Evolutionary conservation across 2,329 filamentous ascomycete species (phyloP), one percentile per base, ranked within the genome.

Genomic region (Dothiorella sarmentorum): DNA sequence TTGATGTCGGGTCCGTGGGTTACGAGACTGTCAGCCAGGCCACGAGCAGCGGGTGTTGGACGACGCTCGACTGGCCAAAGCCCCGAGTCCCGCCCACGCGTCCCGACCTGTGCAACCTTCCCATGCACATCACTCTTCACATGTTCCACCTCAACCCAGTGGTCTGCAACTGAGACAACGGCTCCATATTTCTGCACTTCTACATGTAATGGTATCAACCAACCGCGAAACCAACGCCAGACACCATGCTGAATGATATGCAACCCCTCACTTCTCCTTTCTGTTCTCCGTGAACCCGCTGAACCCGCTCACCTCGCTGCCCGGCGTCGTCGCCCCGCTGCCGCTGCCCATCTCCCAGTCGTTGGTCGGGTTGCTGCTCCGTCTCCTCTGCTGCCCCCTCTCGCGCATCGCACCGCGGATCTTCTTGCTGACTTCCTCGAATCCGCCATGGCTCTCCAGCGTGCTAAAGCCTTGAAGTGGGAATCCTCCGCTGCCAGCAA

Each of bases 351-450:
- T 38, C 43, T 58, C 62, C 56, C 63, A 66, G 5, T 63, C 68
- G 35, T 66, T 66, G 26, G 10, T 51, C 10, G 53, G 53, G 24
- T 51, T 51, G 29, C 56, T 59, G 37, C 56, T 59, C 37, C 80
- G 78, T 58, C 80, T 74, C 64, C 89, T 74, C 64, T 89, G 80
- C 69, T 86, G 82, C 2, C 87, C 87, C n/a, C 89, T 77, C 71
- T 91, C 87, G 65, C 82, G 79, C 89, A 97, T 96, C 4, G 91
- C 91, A 64, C 86, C 88, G 56, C 89, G 82, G 65, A 97, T 91
- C 77, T 89, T 91, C 73, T 85, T 84, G 69, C 85, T 91, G 2
- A 96, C 90, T 73, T 95, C 88, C 58, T 93, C 88, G 61, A 96
- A 84, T 2, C 88, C 85, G 49, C 85, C 88, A 47, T 85, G 83